Conservation (phyloP, 495 filamentous ascomycete genomes). For the Lepidopterella palustris region DNA sequence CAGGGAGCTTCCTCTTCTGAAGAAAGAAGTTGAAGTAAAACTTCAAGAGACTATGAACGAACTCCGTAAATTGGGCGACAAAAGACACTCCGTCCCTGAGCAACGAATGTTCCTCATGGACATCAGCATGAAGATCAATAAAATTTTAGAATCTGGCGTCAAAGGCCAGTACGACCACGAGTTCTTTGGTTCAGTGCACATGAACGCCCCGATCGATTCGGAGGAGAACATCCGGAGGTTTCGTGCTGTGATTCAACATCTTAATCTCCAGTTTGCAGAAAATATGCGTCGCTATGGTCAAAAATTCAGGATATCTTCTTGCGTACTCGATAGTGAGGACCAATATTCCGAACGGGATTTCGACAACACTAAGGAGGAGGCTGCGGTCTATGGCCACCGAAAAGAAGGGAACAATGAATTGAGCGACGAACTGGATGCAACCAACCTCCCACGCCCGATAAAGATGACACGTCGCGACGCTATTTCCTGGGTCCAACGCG, state of each 20-base stretch:
- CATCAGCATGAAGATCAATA: constrained; percentile 10
- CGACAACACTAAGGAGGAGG: not conserved
- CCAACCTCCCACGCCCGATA: constrained; percentile 2
- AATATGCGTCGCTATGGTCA: constrained; percentile 21
- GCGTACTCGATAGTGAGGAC: not conserved
- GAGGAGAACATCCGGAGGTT: constrained; percentile 22
- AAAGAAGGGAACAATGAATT: not conserved
- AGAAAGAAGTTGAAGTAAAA: constrained; percentile 21
- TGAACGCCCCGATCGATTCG: constrained; percentile 13
- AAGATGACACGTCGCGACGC: constrained; percentile 7
- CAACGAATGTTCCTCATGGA: constrained; percentile 21
- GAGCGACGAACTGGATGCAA: not conserved
- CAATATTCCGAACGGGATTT: not conserved
- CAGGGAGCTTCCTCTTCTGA: constrained; percentile 29
- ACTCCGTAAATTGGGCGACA: constrained; percentile 14
- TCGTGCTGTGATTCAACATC: constrained; percentile 30
- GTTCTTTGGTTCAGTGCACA: constrained; percentile 18
- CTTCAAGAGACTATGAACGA: constrained; percentile 9
- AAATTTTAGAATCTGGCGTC: constrained; percentile 19
- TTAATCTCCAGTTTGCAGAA: constrained; percentile 28
- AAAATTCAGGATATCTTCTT: constrained; percentile 16
- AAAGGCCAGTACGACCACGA: constrained; percentile 25
- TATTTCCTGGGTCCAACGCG: constrained; percentile 18
- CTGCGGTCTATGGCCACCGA: not conserved
- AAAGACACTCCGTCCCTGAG: constrained; percentile 14